Base-by-base conservation (phyloP, 2,329 filamentous ascomycete genomes). In the Dothidotthia symphoricarpi region DNA sequence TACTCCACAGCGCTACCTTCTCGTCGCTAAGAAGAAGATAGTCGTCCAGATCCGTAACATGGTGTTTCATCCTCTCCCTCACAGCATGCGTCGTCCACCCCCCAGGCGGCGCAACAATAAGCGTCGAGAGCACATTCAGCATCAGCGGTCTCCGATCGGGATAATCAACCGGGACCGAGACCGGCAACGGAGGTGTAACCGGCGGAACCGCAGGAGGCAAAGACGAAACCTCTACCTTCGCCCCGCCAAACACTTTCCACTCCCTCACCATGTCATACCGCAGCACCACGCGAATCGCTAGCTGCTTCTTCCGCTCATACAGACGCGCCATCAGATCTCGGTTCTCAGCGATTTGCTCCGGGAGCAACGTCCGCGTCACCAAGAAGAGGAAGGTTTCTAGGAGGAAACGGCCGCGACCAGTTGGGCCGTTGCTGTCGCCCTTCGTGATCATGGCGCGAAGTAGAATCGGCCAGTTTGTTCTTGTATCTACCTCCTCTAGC, bases 181-280 rank as follows among this genome's bases (percentile, higher is more conserved):
- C 5, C 13, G 16, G 13, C 24, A 8, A 5, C 7, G 29, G 16
- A 3, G 15, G 32, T 6, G 15, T 8, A 14, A n/a, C 13, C 5
- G 27, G 16, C 2, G 10, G 3, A 11, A 6, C 3, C 3, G 25
- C 8, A n/a, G 41, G 39, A 3, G 36, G 36, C 13, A 38, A 19
- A 13, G 34, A 39, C 3, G 43, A 34, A 13, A 54, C 35, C 7
- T 43, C 35, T 14, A 56, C 4, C 16, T 51, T 39, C 6, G 37
- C 25, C 16, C 32, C 10, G 11, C 22, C 27, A 5, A 46, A 32
- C 33, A 45, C 28, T 27, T 36, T 49, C 57, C 56, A 59, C 22
- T 48, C 50, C 1, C 48, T 17, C 16, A 58, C 14, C 55, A 59
- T 61, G 29, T 64, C 57, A 15, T 63, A 63, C 8, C 60, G 35